Conservation (phyloP, 345 rosid species). For the Salix purpurea region DNA sequence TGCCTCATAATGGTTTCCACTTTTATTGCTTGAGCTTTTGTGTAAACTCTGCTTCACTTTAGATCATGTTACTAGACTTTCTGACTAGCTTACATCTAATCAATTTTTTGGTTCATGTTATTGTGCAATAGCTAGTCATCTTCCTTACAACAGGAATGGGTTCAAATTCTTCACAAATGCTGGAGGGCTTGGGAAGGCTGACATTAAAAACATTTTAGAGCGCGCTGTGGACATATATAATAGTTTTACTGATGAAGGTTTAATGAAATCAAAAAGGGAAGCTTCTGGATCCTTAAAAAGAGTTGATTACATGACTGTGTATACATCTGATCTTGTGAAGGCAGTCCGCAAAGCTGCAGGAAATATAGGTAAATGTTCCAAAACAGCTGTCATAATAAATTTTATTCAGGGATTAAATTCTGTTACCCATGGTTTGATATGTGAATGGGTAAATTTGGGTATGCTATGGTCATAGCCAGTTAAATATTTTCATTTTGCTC, state of each 20-base stretch:
- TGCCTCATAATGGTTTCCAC: background rate
- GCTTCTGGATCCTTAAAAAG: constrained; percentile 43
- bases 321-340: constrained; percentile 78
- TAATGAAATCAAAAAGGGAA: constrained; percentile 30
- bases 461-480: background rate
- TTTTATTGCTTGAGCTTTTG: constrained; percentile 2
- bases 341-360: constrained; percentile 90
- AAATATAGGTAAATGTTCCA: constrained; percentile 51
- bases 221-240: constrained; percentile 73
- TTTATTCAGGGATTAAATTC: background rate
- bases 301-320: constrained; percentile 82
- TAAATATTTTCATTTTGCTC: background rate
- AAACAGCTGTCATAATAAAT: background rate
- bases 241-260: constrained; percentile 40
- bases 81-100: constrained; percentile 3
- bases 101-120: constrained; percentile 19
- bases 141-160: constrained; percentile 96
- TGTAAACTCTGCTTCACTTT: background rate
- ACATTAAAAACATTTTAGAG: constrained; percentile 81
- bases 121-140: constrained; percentile 80
- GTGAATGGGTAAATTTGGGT: background rate
- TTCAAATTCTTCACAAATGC: constrained; percentile 89
- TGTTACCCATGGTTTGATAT: background rate
- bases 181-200: constrained; percentile 93
- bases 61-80: background rate